Base-by-base conservation (phyloP, 2,329 filamentous ascomycete species). In the Botrytis medusae region DNA sequence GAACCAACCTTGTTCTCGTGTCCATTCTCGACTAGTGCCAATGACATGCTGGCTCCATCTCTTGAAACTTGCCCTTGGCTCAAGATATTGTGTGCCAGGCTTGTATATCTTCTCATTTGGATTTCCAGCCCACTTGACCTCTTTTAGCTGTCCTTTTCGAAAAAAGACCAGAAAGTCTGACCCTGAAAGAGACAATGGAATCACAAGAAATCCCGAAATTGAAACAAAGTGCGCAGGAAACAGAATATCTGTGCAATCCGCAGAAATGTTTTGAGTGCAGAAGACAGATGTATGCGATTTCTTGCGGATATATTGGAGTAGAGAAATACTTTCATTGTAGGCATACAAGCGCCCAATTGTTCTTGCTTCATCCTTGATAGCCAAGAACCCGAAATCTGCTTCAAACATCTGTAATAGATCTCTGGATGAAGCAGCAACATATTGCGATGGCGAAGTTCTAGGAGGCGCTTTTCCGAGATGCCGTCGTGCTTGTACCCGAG, bases 101-200 rank as follows among this genome's bases (percentile, higher is more conserved):
- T 90, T 90, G 73, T 94, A 82, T 32, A 87, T 86, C 79, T 95
- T 96, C 74, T 96, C 92, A 78, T 96, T 95, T 0, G 93, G 93
- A 78, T 94, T 97, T 5, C 91, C 94, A 2, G 92, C 94, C 94
- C 91, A 77, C 81, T 91, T 95, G 25, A 93, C 93, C 82, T 94
- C 91, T 79, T 88, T 92, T 40, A 89, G 80, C 78, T 95, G 93
- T 0, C 91, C 90, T 77, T 87, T 91, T 22, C 94, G 89, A 83
- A 97, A 97, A 80, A 97, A 97, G 0, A 94, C 92, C 62, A 97
- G 97, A 78, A 97, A 97, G 78, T 97, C 94, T 46, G 85, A 86
- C 1, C 94, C 94, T 2, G 89, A 89, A 0, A 89, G 85, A n/a
- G 92, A 95, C 2, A 97, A 83, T 0, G 94, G 94, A 0, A 97